Evolutionary conservation across 1,284 basidiomycete species (phyloP), one percentile per base, ranked within the genome.

Genomic region (Boletus nobilissimus): DNA sequence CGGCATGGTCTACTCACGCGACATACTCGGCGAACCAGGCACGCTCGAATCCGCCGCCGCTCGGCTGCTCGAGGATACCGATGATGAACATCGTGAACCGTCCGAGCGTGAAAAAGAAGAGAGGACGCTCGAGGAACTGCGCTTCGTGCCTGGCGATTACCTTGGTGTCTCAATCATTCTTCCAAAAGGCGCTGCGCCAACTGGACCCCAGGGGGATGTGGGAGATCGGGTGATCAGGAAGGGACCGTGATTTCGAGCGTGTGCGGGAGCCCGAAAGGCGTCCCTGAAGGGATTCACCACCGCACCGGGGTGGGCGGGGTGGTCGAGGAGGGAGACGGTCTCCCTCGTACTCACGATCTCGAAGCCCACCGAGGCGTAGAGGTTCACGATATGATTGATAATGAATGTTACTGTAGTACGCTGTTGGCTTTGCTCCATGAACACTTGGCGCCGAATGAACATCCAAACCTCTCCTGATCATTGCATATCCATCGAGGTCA

Each of bases 111-210:
- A 90, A 81, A 87, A 87, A 77, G 90, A 92, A 77, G 92, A 94
- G 81, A 88, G 93, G 63, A 94, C 93, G 18, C 88, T 96, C 39
- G 94, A 95, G 66, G 94, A 95, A 79, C 87, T 96, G 48, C 88
- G 93, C 51, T 94, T 96, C 81, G 89, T 94, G 0, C 94, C 94
- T 0, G 94, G 95, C 24, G 94, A 96, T 82, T 95, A 92, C 80
- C 89, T 96, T 40, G 91, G 92, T 79, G 88, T 96, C 68, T 89
- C 93, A 32, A 92, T 96, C 32, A 84, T 93, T 36, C 88, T 95
- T 65, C 94, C 94, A 22, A 94, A 94, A 86, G 91, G 90, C 78
- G 90, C 90, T 2, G 85, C 86, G 3, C 85, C 89, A n/a, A 88
- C 84, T 13, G 86, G 81, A 4, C 80, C 83, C 2, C 83, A 74